Evolutionary conservation across 306 rosid species (phyloP).

Genomic region (Senna siamea): DNA sequence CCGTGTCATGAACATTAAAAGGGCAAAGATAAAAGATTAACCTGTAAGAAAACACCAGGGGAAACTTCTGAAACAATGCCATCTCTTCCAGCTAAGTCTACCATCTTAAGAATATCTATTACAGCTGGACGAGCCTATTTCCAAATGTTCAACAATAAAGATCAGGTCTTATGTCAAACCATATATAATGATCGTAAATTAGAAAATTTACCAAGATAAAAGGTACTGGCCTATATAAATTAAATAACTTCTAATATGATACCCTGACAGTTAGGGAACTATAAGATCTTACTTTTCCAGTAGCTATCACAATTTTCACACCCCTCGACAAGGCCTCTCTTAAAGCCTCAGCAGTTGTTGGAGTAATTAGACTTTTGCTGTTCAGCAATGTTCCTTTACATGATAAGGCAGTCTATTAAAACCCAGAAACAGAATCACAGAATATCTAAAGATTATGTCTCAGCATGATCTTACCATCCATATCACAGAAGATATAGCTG

Average conservation of each 20-base stretch:
- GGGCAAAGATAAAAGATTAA: constrained; percentile 39
- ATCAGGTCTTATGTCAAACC: constrained; percentile 34
- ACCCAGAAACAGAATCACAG: constrained; percentile 30
- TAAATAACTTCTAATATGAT: constrained; percentile 26
- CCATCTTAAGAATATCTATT: constrained; percentile 64
- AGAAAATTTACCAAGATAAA: constrained; percentile 18
- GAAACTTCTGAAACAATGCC: constrained; percentile 85
- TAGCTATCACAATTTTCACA: constrained; percentile 92
- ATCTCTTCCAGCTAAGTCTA: constrained; percentile 81
- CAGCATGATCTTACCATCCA: constrained; percentile 77
- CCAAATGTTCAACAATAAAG: constrained; percentile 39
- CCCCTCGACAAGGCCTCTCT: constrained; percentile 83
- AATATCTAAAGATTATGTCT: constrained; percentile 22
- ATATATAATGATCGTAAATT: constrained; percentile 16
- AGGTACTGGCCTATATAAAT: constrained; percentile 19
- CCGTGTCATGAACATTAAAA: constrained; percentile 19
- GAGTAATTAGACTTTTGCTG: constrained; percentile 76
- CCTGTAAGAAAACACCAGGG: constrained; percentile 96
- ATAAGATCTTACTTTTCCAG: constrained; percentile 79
- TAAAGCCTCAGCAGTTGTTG: constrained; percentile 69
- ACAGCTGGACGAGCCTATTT: constrained; percentile 92
- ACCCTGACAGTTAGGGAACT: constrained; percentile 22
- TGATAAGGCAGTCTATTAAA: constrained; percentile 36
- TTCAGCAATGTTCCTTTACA: constrained; percentile 85
- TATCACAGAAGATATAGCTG: constrained; percentile 89